Percentiles rank a stretch among this genome's conserved stretches.
Evolutionary conservation across 2,329 filamentous ascomycete genomes (phyloP).

Genomic region (Davidsoniella neocaledoniae): DNA sequence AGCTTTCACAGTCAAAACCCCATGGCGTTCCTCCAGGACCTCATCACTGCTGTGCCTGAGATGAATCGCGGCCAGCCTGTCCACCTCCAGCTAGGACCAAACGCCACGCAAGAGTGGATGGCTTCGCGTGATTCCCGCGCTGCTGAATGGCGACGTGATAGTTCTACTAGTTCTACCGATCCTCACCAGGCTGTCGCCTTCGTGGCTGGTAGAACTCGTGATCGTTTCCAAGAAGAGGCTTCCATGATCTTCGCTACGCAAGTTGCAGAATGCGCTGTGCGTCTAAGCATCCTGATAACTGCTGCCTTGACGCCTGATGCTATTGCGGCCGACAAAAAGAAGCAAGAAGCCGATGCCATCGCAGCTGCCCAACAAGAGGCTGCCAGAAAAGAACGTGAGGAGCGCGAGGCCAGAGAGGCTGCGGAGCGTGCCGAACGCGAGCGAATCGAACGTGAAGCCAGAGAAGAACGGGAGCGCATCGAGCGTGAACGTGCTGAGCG

Average conservation of each 20-base stretch:
- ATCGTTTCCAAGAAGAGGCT: slow-evolving; percentile 80
- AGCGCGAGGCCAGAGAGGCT: slow-evolving; percentile 52
- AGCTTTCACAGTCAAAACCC: slow-evolving; percentile 27
- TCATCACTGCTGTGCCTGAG: slow-evolving; percentile 35
- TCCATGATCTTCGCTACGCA: slow-evolving; percentile 60
- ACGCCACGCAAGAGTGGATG: slow-evolving; percentile 33
- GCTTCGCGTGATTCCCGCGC: slow-evolving; percentile 20
- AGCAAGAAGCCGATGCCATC: slow-evolving; percentile 23
- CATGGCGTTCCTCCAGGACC: slow-evolving; percentile 37
- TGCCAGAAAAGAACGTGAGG: slow-evolving; percentile 46
- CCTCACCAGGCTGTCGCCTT: slow-evolving; percentile 66
- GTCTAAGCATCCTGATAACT: slow-evolving; percentile 48
- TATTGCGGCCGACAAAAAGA: slow-evolving; percentile 60
- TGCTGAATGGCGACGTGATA: slow-evolving; percentile 31
- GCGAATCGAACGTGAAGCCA: slow-evolving; percentile 42
- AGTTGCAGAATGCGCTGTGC: slow-evolving; percentile 47
- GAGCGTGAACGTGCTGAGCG: slow-evolving; percentile 1
- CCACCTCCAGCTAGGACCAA: slow-evolving; percentile 41
- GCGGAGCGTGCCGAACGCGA: slow-evolving; percentile 50
- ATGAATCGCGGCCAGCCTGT: slow-evolving; percentile 33
- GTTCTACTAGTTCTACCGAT: slow-evolving; percentile 30
- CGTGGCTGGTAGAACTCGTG: slow-evolving; percentile 49
- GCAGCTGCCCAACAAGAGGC: slow-evolving; percentile 23
- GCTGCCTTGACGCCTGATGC: slow-evolving; percentile 66
- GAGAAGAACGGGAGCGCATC: slow-evolving; percentile 32